Conservation (phyloP, 2,329 filamentous ascomycete genomes). For the Fusarium hainanense region DNA sequence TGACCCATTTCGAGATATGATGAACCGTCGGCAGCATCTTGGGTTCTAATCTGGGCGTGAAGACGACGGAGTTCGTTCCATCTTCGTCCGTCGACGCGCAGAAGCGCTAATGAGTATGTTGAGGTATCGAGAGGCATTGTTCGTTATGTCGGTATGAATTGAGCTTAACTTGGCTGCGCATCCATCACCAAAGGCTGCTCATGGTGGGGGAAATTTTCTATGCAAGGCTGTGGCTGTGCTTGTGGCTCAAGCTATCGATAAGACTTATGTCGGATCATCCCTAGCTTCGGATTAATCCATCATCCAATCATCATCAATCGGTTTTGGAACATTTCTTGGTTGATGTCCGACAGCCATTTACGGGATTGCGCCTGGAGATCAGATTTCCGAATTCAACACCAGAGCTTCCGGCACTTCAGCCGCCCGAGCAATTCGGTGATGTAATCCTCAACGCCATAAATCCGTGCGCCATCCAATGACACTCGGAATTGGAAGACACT, state of each 20-base stretch:
- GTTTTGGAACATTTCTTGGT: slow-evolving; percentile 38
- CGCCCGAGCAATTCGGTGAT: slow-evolving; percentile 12
- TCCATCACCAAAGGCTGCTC: slow-evolving; percentile 22
- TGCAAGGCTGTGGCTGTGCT: slow-evolving; percentile 32
- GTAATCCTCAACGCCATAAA: slow-evolving; percentile 23
- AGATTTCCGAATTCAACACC: slow-evolving; percentile 29
- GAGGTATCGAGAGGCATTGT: slow-evolving; percentile 94
- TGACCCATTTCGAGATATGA: slow-evolving; percentile 97
- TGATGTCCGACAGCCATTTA: slow-evolving; percentile 23
- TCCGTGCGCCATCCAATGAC: slow-evolving; percentile 5
- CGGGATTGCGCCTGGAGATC: slow-evolving; percentile 17
- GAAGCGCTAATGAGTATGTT: slow-evolving; percentile 86
- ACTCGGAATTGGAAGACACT: background rate
- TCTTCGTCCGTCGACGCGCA: slow-evolving; percentile 84
- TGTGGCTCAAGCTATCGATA: slow-evolving; percentile 34
- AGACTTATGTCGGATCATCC: slow-evolving; percentile 24
- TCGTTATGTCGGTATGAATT: background rate
- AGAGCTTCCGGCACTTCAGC: background rate
- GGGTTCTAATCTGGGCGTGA: slow-evolving; percentile 89
- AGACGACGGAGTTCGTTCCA: slow-evolving; percentile 97
- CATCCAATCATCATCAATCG: slow-evolving; percentile 19
- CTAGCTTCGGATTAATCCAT: slow-evolving; percentile 24
- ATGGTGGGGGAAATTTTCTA: slow-evolving; percentile 46
- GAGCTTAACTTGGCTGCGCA: slow-evolving; percentile 10
- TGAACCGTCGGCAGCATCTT: slow-evolving; percentile 91